Conservation (phyloP, 2,329 filamentous ascomycete species). For the Zalaria obscura region DNA sequence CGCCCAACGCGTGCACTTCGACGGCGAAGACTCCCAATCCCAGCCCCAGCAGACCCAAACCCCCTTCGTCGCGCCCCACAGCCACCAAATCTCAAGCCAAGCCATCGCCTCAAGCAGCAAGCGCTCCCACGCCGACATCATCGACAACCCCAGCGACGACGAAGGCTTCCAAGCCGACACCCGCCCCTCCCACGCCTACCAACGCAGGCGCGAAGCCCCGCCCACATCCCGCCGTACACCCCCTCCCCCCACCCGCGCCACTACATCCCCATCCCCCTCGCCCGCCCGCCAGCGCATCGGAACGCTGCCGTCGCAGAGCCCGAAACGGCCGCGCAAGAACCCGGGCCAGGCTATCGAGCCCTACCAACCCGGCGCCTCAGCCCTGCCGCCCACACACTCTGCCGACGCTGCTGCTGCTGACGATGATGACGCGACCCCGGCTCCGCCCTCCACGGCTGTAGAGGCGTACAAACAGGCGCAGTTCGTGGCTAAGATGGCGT, state of each 20-base stretch:
- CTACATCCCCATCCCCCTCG: too few relatives aligned
- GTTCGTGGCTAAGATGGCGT: too few relatives aligned
- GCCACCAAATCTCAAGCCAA: background rate
- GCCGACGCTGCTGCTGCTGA: too few relatives aligned
- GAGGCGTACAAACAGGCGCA: too few relatives aligned
- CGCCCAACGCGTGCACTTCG: slow-evolving; percentile 24
- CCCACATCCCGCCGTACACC: background rate
- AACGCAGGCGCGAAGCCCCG: slow-evolving; percentile 1
- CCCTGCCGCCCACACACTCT: too few relatives aligned
- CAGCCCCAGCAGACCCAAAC: slow-evolving; percentile 7
- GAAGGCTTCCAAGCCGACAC: slow-evolving; percentile 29
- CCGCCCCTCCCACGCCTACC: slow-evolving; percentile 15
- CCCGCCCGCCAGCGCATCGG: too few relatives aligned
- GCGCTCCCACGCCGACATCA: slow-evolving; percentile 16
- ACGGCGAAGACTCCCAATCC: slow-evolving; percentile 13
- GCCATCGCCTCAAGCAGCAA: slow-evolving; percentile 3
- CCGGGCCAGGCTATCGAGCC: slow-evolving; percentile 16
- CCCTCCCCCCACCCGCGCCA: too few relatives aligned
- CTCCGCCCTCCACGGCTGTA: too few relatives aligned
- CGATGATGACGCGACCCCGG: too few relatives aligned
- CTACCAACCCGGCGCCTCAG: background rate
- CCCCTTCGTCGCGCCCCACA: background rate
- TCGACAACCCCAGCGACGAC: slow-evolving; percentile 22
- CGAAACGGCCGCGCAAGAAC: slow-evolving; percentile 15
- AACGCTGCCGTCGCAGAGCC: background rate